Percentiles rank a stretch among this genome's conserved stretches.
These are phyloP conservation scores for Calycina herbarum DNA, from an alignment of 2,329 filamentous ascomycete species.

Conservation along the genomic window DNA sequence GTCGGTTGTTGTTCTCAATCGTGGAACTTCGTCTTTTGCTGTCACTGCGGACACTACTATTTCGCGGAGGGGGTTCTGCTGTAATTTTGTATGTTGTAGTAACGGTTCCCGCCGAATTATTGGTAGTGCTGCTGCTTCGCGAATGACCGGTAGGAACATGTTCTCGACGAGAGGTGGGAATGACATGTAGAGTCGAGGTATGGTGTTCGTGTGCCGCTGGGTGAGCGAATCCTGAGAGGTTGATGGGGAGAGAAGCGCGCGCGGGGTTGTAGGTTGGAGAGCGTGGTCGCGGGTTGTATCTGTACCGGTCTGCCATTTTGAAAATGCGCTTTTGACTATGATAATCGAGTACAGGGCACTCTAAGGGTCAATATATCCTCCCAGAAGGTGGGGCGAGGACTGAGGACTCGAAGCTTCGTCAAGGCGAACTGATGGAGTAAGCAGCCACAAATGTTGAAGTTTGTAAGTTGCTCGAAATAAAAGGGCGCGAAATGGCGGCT, in stretches of 20 bases:
- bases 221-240: conserved; percentile 34
- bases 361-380: conserved; percentile 1
- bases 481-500: neutral
- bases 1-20: conserved; percentile 49
- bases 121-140: conserved; percentile 39
- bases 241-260: conserved; percentile 54
- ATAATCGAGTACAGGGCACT: neutral
- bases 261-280: conserved; percentile 51
- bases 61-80: conserved; percentile 51
- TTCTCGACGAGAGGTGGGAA: conserved; percentile 45
- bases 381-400: conserved; percentile 12
- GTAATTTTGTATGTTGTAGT: conserved; percentile 58
- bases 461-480: neutral
- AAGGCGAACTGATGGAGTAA: conserved; percentile 14
- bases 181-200: conserved; percentile 44
- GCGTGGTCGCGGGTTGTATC: conserved; percentile 46
- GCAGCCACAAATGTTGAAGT: conserved; percentile 21
- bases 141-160: conserved; percentile 34
- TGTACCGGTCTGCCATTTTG: conserved; percentile 51
- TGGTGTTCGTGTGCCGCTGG: conserved; percentile 38
- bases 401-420: conserved; percentile 18
- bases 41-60: conserved; percentile 48
- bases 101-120: conserved; percentile 38
- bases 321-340: neutral
- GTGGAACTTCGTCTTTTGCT: conserved; percentile 49